phyloP scores from a whole-genome alignment of 208 protist species.

The Trichomonas vaginalis region DNA sequence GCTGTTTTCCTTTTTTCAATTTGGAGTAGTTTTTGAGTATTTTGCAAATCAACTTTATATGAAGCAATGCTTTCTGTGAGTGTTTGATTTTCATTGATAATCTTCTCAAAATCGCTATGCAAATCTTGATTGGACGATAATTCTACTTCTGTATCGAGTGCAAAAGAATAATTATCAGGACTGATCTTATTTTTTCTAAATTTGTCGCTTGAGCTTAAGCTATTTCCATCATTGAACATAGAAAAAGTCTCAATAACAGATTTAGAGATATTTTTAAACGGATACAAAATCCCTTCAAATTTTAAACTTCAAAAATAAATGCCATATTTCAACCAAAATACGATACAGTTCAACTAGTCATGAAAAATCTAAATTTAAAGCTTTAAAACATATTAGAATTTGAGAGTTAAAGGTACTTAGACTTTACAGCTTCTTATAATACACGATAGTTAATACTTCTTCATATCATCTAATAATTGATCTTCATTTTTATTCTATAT shows the following conservation, averaged over 20 bases:
- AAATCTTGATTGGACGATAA: background rate
- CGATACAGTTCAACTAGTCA: too few species aligned
- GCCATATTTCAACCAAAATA: too few species aligned
- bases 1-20: background rate
- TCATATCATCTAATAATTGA: too few species aligned
- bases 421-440: too few species aligned
- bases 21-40: background rate
- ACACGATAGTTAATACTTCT: too few species aligned
- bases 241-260: background rate
- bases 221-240: background rate
- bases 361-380: too few species aligned
- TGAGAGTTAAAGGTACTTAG: too few species aligned
- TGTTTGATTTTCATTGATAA: background rate
- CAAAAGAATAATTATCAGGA: background rate
- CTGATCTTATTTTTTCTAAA: background rate
- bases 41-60: background rate
- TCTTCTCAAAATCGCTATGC: background rate
- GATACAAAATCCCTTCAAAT: too few species aligned
- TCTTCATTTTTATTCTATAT: too few species aligned
- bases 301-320: too few species aligned
- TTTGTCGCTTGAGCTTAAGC: background rate
- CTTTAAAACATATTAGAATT: too few species aligned
- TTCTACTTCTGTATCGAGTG: background rate
- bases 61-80: background rate
- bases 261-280: too few species aligned